A percentile compares a stretch with the other conserved stretches of the same genome.
phyloP scores from a whole-genome alignment of 2,329 filamentous ascomycete genomes.

The Colletotrichum gloeosporioides region DNA sequence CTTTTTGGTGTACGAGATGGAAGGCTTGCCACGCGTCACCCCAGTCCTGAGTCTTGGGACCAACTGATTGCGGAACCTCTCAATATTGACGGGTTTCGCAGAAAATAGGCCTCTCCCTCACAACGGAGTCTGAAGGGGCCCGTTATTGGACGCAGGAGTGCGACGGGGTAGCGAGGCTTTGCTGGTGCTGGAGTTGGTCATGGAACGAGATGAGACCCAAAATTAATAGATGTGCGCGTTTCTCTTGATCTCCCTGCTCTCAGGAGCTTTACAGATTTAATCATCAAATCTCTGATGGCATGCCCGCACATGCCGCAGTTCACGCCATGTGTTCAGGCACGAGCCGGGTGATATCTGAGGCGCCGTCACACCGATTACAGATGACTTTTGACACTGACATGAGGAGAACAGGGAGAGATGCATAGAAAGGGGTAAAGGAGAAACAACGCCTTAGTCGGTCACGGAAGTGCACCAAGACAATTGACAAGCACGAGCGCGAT shows the following conservation, averaged over 20 bases:
- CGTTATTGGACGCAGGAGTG: neutral
- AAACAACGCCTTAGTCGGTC: neutral
- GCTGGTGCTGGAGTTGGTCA: neutral
- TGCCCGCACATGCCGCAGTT: neutral
- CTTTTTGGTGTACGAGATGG: conserved; percentile 1
- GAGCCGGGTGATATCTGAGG: neutral
- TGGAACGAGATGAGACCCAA: neutral
- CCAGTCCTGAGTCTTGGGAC: neutral
- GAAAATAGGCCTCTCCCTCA: neutral
- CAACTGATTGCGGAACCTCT: neutral
- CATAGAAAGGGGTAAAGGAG: neutral
- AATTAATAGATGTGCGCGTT: conserved; percentile 16
- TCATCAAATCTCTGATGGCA: neutral
- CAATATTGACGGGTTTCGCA: neutral
- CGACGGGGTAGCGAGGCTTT: neutral
- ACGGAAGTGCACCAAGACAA: neutral
- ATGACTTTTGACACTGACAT: neutral
- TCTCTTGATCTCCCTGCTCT: neutral
- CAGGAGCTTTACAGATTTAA: neutral
- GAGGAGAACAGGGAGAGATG: neutral
- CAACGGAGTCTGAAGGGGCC: neutral
- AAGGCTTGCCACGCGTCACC: neutral
- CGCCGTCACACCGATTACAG: neutral
- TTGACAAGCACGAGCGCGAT: neutral
- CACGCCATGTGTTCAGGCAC: neutral